These are phyloP conservation scores for Tremella mesenterica DNA, from an alignment of 768 basidiomycete species.

Conservation along the genomic window DNA sequence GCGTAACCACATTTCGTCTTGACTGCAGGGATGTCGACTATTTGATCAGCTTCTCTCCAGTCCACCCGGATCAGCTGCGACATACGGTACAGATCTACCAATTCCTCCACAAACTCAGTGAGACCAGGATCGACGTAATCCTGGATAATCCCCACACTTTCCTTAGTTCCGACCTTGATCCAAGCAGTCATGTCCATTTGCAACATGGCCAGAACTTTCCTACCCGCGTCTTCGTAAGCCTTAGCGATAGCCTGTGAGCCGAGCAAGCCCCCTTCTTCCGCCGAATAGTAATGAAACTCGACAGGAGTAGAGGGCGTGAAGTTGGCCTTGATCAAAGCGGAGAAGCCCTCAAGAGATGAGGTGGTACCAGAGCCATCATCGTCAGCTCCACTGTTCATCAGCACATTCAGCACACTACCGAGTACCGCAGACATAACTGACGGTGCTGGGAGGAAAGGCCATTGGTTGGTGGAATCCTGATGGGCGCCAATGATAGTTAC, in stretches of 20 bases:
- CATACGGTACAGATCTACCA: constrained; percentile 61
- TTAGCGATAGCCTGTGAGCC: constrained; percentile 83
- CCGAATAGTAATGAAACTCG: constrained; percentile 46
- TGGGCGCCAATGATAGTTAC: constrained; percentile 44
- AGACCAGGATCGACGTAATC: constrained; percentile 68
- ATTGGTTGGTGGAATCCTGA: constrained; percentile 47
- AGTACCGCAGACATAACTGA: constrained; percentile 14
- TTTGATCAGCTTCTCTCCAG: not conserved
- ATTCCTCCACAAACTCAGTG: constrained; percentile 67
- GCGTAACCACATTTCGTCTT: constrained; percentile 87
- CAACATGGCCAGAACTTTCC: constrained; percentile 71
- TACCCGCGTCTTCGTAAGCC: constrained; percentile 57
- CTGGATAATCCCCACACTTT: constrained; percentile 64
- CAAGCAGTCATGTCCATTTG: constrained; percentile 61
- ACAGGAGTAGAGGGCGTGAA: constrained; percentile 43
- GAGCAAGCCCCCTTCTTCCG: constrained; percentile 48
- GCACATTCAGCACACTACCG: not conserved
- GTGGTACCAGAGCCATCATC: constrained; percentile 47
- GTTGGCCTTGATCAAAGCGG: constrained; percentile 33
- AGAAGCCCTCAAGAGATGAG: constrained; percentile 40
- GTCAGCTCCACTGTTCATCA: constrained; percentile 40
- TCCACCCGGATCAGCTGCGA: constrained; percentile 2
- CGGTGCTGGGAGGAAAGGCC: constrained; percentile 47
- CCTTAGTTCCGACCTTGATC: constrained; percentile 71
- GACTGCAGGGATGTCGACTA: constrained; percentile 67